Conservation (phyloP, 2,329 filamentous ascomycete genomes). For the Xylaria polymorpha region DNA sequence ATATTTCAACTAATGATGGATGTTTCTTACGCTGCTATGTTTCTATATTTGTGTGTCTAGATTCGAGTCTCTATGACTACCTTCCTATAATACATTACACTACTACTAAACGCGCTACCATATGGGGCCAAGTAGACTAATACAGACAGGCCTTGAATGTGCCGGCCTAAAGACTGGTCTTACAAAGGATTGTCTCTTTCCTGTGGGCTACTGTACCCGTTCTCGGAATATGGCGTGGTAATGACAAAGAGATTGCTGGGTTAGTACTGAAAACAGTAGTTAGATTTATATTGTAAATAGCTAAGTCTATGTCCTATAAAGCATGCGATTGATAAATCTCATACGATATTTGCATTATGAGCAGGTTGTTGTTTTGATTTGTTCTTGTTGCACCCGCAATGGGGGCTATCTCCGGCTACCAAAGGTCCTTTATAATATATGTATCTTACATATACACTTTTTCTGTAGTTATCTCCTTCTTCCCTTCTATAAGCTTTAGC, state of each 20-base stretch:
- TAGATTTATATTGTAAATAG: neutral
- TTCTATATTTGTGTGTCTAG: neutral
- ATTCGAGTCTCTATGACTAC: neutral
- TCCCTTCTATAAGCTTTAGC: too few species aligned
- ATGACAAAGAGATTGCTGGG: conserved; percentile 15
- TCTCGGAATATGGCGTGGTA: conserved; percentile 1
- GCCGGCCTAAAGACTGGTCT: neutral
- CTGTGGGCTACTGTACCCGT: neutral
- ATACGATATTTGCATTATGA: too few species aligned
- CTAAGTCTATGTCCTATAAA: neutral
- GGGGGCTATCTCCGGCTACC: too few species aligned
- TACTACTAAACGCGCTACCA: neutral
- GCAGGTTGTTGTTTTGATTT: too few species aligned
- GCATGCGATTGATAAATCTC: too few species aligned
- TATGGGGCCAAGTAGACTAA: neutral
- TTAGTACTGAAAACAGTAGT: conserved; percentile 5
- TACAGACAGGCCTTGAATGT: neutral
- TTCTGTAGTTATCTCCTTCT: too few species aligned
- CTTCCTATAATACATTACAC: neutral
- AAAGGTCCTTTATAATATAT: too few species aligned
- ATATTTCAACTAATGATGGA: neutral
- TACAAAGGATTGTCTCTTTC: conserved; percentile 7
- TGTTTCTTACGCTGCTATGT: neutral
- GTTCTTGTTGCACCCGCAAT: too few species aligned
- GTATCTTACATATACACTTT: too few species aligned